These are phyloP conservation scores for Fusarium tupiense DNA, from an alignment of 2,329 filamentous ascomycete species.

Conservation along the genomic window DNA sequence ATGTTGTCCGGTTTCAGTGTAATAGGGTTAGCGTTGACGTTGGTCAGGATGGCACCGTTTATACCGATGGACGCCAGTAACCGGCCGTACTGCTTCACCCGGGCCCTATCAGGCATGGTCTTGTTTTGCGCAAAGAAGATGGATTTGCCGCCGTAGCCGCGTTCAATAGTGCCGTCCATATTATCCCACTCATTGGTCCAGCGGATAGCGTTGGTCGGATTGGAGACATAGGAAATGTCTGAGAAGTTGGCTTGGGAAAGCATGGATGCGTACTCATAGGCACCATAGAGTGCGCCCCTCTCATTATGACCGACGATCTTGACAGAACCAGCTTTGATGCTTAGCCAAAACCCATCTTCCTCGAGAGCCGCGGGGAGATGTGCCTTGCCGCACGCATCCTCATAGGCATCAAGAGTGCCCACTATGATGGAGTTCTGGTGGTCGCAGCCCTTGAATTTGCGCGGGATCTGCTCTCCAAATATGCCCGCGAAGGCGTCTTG, in stretches of 20 bases:
- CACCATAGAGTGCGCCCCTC: neutral
- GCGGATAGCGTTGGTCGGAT: neutral
- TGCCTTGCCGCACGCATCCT: rapidly evolving
- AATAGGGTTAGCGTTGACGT: neutral
- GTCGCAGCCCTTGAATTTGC: neutral
- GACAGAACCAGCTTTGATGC: neutral
- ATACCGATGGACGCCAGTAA: neutral
- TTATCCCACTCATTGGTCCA: neutral
- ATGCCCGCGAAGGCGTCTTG: neutral
- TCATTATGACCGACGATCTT: neutral
- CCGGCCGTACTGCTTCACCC: neutral
- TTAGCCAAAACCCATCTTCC: neutral
- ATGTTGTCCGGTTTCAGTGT: neutral
- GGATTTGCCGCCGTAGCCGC: neutral
- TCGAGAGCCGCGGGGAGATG: neutral
- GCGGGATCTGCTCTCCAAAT: neutral
- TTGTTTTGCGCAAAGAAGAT: neutral
- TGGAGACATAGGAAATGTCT: neutral
- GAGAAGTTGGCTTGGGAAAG: neutral
- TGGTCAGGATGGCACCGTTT: neutral
- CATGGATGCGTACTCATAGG: neutral
- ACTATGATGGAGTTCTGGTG: neutral
- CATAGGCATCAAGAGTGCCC: neutral
- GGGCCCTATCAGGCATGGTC: neutral
- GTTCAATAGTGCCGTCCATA: neutral